Conservation (phyloP, 768 basidiomycete genomes). For the Lepiota brunneoincarnata region DNA sequence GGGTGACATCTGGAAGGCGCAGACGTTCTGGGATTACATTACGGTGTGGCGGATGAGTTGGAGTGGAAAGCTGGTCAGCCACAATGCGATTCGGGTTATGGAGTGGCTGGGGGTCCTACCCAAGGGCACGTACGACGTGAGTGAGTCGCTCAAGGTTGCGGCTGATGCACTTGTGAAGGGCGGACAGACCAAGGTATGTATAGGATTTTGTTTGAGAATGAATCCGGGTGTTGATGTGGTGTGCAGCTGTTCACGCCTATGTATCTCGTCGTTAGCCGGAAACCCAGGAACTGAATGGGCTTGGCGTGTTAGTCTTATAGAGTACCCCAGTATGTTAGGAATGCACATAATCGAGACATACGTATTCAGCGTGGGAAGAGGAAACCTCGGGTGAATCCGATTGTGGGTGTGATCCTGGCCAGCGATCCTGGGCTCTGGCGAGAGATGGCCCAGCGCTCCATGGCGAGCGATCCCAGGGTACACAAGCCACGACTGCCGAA, state of each 20-base stretch:
- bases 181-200: slow-evolving; percentile 76
- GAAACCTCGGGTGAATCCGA: slow-evolving; percentile 12
- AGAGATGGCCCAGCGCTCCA: slow-evolving; percentile 22
- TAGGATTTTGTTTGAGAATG: slow-evolving; percentile 11
- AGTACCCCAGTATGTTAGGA: slow-evolving; percentile 12
- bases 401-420: slow-evolving; percentile 8
- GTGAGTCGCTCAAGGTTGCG: slow-evolving; percentile 86
- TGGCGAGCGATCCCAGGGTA: slow-evolving; percentile 60
- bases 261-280: slow-evolving; percentile 67
- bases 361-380: slow-evolving; percentile 5
- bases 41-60: slow-evolving; percentile 89
- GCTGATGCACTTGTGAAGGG: slow-evolving; percentile 75
- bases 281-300: slow-evolving; percentile 42
- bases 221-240: slow-evolving; percentile 14
- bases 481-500: slow-evolving; percentile 64
- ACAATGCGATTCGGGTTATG: slow-evolving; percentile 71
- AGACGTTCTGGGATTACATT: slow-evolving; percentile 90
- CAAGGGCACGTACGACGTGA: slow-evolving; percentile 89
- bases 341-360: slow-evolving; percentile 8
- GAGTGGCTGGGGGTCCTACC: slow-evolving; percentile 82
- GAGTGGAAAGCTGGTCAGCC: slow-evolving; percentile 82
- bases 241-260: slow-evolving; percentile 83
- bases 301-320: slow-evolving; percentile 8
- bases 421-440: slow-evolving; percentile 20
- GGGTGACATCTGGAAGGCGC: slow-evolving; percentile 88